These are phyloP conservation scores for Trichomonas tenax DNA, from an alignment of 208 protist genomes.

Conservation along the genomic window DNA sequence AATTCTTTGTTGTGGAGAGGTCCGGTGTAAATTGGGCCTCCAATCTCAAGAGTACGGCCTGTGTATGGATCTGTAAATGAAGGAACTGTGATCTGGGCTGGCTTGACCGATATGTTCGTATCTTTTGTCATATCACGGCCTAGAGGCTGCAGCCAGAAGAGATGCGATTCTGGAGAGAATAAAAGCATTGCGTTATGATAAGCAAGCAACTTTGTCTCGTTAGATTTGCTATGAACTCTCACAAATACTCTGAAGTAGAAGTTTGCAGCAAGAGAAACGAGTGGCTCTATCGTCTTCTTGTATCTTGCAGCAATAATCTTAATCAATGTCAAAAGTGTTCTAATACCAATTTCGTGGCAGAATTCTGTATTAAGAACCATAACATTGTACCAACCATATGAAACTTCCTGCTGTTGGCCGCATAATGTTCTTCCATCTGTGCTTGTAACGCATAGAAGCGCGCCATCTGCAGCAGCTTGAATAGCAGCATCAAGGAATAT, in stretches of 20 bases:
- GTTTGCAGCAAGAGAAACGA: conserved; percentile 85
- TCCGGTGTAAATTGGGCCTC: neutral
- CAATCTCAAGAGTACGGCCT: neutral
- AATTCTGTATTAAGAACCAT: conserved; percentile 43
- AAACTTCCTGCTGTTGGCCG: conserved; percentile 66
- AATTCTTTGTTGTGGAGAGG: neutral
- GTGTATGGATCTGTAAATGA: neutral
- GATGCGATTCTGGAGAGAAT: neutral
- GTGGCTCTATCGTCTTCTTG: conserved; percentile 76
- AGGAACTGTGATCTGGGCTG: neutral
- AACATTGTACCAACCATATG: conserved; percentile 69
- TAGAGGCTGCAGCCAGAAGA: neutral
- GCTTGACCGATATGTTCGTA: neutral
- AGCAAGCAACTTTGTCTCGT: neutral
- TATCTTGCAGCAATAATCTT: conserved; percentile 62
- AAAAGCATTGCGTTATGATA: neutral
- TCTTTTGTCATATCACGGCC: neutral
- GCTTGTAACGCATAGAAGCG: conserved; percentile 87
- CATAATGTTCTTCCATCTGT: conserved; percentile 92
- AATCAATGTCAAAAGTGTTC: conserved; percentile 76
- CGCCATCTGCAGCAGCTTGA: conserved; percentile 74
- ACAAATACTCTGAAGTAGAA: conserved; percentile 98
- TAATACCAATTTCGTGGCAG: conserved; percentile 82
- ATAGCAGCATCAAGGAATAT: conserved; percentile 88
- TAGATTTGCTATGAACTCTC: conserved; percentile 63